Percentiles rank a stretch among this genome's conserved stretches.
Conservation (phyloP, 2,329 filamentous ascomycete genomes). For the Grosmannia serpens region DNA sequence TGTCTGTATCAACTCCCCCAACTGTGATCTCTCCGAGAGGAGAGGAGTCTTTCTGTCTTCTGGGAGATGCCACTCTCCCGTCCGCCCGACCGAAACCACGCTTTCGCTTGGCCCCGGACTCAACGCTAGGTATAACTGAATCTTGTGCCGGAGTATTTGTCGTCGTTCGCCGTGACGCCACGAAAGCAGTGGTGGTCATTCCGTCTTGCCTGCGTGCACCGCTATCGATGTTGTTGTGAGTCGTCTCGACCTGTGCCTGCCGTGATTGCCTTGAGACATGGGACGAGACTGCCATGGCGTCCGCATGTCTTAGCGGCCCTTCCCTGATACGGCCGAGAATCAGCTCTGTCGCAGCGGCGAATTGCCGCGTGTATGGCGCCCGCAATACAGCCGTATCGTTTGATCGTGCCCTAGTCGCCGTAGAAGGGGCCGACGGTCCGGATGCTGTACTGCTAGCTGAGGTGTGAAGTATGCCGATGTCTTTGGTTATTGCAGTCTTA, state of each 20-base stretch:
- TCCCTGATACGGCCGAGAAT: background rate
- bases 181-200: background rate
- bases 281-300: background rate
- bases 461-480: background rate
- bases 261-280: background rate
- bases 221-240: background rate
- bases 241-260: background rate
- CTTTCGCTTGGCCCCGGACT: background rate
- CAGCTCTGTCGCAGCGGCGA: background rate
- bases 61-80: background rate
- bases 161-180: background rate
- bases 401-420: background rate
- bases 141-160: background rate
- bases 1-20: background rate
- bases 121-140: background rate
- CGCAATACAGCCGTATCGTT: background rate
- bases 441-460: background rate
- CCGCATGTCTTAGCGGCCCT: background rate
- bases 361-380: background rate
- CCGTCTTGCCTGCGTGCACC: background rate
- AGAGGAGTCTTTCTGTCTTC: background rate
- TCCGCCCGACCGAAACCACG: background rate
- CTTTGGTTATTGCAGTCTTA: background rate
- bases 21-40: background rate
- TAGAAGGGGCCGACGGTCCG: background rate